phyloP scores from a whole-genome alignment of 1,139 yeast species.

The Hyphopichia khmerensis region DNA sequence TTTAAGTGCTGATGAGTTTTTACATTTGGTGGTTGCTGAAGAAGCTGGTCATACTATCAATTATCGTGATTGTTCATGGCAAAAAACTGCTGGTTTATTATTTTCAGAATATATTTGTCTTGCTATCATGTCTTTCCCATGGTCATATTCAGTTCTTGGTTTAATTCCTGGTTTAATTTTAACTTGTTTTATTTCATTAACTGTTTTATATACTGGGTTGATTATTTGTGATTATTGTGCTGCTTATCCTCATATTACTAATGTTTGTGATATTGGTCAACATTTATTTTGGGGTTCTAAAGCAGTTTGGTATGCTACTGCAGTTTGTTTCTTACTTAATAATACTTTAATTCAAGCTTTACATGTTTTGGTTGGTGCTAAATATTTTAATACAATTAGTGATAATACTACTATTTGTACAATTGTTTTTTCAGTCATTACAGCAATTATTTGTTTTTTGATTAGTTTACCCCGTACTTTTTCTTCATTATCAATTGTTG shows the following conservation, averaged over 20 bases:
- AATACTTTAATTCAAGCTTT: conserved; percentile 58
- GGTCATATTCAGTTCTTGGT: conserved; percentile 62
- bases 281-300: conserved; percentile 51
- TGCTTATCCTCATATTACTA: conserved; percentile 49
- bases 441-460: conserved; percentile 47
- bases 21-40: conserved; percentile 7
- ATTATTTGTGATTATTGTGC: conserved; percentile 56
- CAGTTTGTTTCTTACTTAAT: conserved; percentile 52
- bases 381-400: conserved; percentile 56
- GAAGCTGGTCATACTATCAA: conserved; percentile 37
- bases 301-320: conserved; percentile 60
- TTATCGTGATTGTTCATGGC: conserved; percentile 57
- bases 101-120: conserved; percentile 62
- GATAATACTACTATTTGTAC: conserved; percentile 50
- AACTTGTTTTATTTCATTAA: conserved; percentile 50
- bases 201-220: conserved; percentile 55
- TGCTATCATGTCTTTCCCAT: conserved; percentile 64
- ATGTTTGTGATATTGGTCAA: conserved; percentile 61
- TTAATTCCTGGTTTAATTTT: conserved; percentile 57
- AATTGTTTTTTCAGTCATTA: conserved; percentile 48
- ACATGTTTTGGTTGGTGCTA: conserved; percentile 61
- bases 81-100: conserved; percentile 54
- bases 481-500: conserved; percentile 49
- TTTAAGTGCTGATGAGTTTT: conserved; percentile 8
- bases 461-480: conserved; percentile 58